phyloP scores from a whole-genome alignment of 306 rosid genomes.

The Malus orientalis region DNA sequence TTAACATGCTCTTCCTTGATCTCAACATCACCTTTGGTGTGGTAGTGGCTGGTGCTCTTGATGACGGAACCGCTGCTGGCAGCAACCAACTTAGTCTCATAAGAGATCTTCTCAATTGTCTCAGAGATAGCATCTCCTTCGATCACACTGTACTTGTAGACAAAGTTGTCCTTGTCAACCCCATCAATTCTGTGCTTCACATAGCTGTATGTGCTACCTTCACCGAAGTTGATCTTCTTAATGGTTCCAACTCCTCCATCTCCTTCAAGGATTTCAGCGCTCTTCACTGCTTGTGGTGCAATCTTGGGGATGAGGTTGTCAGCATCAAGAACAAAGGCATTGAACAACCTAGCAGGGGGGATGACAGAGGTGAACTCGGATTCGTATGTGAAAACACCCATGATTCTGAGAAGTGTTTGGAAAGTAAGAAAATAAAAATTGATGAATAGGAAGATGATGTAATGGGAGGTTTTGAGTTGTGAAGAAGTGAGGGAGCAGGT shows the following conservation, averaged over 20 bases:
- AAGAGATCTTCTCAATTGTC: conserved; percentile 27
- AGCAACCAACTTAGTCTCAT: conserved; percentile 27
- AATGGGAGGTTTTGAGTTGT: conserved; percentile 15
- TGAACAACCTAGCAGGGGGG: conserved; percentile 32
- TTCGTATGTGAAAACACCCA: too few relatives aligned
- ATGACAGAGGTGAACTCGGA: conserved; percentile 20
- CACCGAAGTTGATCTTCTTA: conserved; percentile 31
- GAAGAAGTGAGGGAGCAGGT: not conserved
- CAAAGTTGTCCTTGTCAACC: conserved; percentile 25
- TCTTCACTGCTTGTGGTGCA: too few relatives aligned
- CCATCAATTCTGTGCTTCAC: conserved; percentile 40
- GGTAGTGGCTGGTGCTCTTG: conserved; percentile 24
- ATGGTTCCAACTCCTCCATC: not conserved
- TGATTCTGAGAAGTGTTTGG: too few relatives aligned
- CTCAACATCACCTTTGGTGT: conserved; percentile 27
- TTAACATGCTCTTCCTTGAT: conserved; percentile 33
- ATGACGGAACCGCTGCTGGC: conserved; percentile 24
- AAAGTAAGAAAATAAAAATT: not conserved
- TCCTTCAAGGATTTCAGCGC: too few relatives aligned
- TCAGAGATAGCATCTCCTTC: conserved; percentile 26
- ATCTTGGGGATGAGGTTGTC: too few relatives aligned
- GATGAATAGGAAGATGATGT: not conserved
- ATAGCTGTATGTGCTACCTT: conserved; percentile 28
- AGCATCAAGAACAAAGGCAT: conserved; percentile 33
- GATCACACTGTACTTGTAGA: conserved; percentile 37